Percentiles rank a stretch among this genome's conserved stretches.
Evolutionary conservation across 2,329 filamentous ascomycete genomes (phyloP).

Genomic region (Talaromyces sp.): DNA sequence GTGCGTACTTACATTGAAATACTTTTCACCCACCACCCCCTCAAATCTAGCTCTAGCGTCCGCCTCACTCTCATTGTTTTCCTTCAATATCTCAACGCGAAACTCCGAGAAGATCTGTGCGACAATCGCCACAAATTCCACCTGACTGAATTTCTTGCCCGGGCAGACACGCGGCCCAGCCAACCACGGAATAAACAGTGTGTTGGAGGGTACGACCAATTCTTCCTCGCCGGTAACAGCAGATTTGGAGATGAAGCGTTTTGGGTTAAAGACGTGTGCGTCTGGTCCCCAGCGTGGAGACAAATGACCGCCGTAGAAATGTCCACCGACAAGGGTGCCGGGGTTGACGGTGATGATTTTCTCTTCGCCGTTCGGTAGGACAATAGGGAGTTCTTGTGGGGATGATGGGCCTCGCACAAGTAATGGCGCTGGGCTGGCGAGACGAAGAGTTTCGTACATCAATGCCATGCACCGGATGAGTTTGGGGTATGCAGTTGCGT

Average conservation of each 20-base stretch:
- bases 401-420: background rate
- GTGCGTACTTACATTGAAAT: constrained; percentile 7
- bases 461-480: background rate
- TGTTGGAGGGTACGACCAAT: background rate
- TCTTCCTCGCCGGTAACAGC: background rate
- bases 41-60: background rate
- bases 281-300: background rate
- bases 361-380: background rate
- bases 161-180: background rate
- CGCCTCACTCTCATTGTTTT: background rate
- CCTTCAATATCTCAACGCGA: background rate
- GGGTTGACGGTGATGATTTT: background rate
- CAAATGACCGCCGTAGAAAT: constrained; percentile 3
- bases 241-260: background rate
- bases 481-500: background rate
- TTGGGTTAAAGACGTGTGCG: background rate
- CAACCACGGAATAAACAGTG: background rate
- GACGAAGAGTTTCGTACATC: constrained; percentile 4
- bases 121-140: background rate
- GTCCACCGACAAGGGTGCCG: background rate
- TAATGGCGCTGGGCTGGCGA: background rate
- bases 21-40: background rate
- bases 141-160: background rate
- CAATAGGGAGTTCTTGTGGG: background rate
- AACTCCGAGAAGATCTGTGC: background rate